Percentiles rank a stretch among this genome's conserved stretches.
phyloP scores from a whole-genome alignment of 2,329 filamentous ascomycete species.

The Capronia coronata region DNA sequence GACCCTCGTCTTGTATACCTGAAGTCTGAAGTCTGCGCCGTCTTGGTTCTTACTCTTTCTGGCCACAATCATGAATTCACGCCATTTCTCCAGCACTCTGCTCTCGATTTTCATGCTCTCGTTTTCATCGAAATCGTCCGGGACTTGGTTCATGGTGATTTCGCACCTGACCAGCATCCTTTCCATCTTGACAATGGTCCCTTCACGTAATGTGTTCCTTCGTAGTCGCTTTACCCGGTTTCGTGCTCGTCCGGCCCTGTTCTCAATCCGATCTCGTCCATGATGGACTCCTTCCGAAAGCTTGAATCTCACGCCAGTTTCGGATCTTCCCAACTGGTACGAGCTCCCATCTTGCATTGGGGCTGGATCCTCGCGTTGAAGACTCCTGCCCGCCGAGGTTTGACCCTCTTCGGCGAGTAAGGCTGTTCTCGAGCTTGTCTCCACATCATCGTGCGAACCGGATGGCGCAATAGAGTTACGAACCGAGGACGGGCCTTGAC shows the following conservation, averaged over 20 bases:
- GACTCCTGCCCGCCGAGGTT: conserved; percentile 1
- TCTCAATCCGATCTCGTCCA: conserved; percentile 37
- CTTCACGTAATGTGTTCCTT: conserved; percentile 44
- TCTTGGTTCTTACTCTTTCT: conserved; percentile 49
- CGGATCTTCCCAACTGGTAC: conserved; percentile 12
- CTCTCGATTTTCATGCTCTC: conserved; percentile 54
- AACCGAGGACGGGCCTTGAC: background rate
- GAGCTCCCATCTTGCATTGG: conserved; percentile 16
- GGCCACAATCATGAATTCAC: conserved; percentile 58
- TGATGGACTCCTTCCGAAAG: conserved; percentile 40
- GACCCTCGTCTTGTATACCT: conserved; percentile 57
- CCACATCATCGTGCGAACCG: conserved; percentile 12
- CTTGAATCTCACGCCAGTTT: conserved; percentile 37
- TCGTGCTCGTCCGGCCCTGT: conserved; percentile 35
- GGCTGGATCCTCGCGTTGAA: conserved; percentile 23
- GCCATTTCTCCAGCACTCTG: conserved; percentile 56
- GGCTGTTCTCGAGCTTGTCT: conserved; percentile 21
- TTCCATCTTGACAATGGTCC: conserved; percentile 61
- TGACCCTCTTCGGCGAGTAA: conserved; percentile 10
- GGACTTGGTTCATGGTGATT: conserved; percentile 46
- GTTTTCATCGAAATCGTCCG: conserved; percentile 59
- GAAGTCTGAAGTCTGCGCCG: conserved; percentile 50
- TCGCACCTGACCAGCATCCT: conserved; percentile 62
- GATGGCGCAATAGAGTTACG: conserved; percentile 10
- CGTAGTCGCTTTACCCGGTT: conserved; percentile 34